Evolutionary conservation across 768 basidiomycete genomes (phyloP).

Genomic region (Psilocybe cyanescens): DNA sequence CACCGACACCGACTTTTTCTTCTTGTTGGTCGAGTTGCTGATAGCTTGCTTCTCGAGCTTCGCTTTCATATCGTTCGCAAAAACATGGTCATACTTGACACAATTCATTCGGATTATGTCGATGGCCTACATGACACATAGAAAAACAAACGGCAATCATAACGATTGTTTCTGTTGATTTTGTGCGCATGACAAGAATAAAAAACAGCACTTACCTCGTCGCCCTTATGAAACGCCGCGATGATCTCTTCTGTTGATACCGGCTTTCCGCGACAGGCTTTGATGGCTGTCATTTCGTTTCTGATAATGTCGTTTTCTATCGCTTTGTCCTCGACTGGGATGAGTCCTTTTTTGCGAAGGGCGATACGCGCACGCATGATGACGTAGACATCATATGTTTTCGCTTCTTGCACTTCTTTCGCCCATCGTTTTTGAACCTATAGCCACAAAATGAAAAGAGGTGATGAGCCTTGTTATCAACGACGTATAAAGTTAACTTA

Average conservation of each 20-base stretch:
- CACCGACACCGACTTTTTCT: too few species aligned
- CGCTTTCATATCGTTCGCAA: conserved; percentile 27
- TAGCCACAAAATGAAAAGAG: not conserved
- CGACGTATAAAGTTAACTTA: not conserved
- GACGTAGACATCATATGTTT: conserved; percentile 22
- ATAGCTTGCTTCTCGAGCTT: too few species aligned
- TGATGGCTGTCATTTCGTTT: conserved; percentile 9
- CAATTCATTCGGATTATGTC: conserved; percentile 35
- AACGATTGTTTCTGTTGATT: too few species aligned
- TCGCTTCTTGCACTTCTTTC: conserved; percentile 8
- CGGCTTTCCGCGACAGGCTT: not conserved
- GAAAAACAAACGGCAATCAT: too few species aligned
- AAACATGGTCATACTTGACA: conserved; percentile 33
- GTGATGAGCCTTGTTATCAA: too few species aligned
- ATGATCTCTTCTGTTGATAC: conserved; percentile 18
- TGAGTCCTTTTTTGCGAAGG: conserved; percentile 21
- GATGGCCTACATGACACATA: conserved; percentile 22
- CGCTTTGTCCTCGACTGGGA: conserved; percentile 5
- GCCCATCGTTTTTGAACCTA: conserved; percentile 22
- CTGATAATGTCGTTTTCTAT: not conserved
- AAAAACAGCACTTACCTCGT: conserved; percentile 25
- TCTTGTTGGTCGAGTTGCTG: too few species aligned
- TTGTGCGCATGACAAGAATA: too few species aligned
- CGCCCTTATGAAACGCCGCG: conserved; percentile 29
- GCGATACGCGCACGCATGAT: conserved; percentile 29